Base-by-base conservation (phyloP, 257 asterid species). In the Solanum dulcamara region DNA sequence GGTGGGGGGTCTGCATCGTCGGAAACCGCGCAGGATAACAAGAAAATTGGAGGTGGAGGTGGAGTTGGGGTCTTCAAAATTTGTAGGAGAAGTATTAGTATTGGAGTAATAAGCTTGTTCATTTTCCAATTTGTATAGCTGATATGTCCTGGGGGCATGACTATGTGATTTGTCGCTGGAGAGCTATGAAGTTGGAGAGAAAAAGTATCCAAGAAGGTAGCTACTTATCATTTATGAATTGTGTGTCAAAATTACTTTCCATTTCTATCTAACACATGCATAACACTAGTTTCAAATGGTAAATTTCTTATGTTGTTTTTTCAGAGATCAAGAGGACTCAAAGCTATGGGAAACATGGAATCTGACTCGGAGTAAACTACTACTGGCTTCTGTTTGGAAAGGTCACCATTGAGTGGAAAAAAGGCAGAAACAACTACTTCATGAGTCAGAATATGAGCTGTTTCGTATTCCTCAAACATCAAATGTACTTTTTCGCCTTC, bases 1-100 rank as follows among this genome's bases (percentile, higher is more conserved):
- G 90, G 89, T 10, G 95, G 94, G 57, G 95, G 97, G 82, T 96
- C 98, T 51, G 94, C 95, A 79, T 94, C 98, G 24, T 91, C 97
- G 75, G 97, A 89, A 87, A 89, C 89, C 1, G 89, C 89, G 64
- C 91, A 90, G 2, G 94, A 93, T 26, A 93, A 89, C 84, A 94
- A 90, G 86, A 94, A 90, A 59, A 92, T 93, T 0, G 44, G 75
- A 14, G 75, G 77, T 7, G 77, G 77, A 3, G 77, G 48, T 24
- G 97, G 92, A 20, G n/a, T n/a, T n/a, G n/a, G n/a, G n/a, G n/a
- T 91, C 96, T 0, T 89, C 95, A 14, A 92, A 51, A 51, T 51
- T 51, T 18, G n/a, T 51, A 6, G n/a, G n/a, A n/a, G n/a, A n/a
- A n/a, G n/a, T 51, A 51, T 51, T 51, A 17, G n/a, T 51, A 51